phyloP scores from a whole-genome alignment of 2,329 filamentous ascomycete genomes.

The Monosporascus sp. region DNA sequence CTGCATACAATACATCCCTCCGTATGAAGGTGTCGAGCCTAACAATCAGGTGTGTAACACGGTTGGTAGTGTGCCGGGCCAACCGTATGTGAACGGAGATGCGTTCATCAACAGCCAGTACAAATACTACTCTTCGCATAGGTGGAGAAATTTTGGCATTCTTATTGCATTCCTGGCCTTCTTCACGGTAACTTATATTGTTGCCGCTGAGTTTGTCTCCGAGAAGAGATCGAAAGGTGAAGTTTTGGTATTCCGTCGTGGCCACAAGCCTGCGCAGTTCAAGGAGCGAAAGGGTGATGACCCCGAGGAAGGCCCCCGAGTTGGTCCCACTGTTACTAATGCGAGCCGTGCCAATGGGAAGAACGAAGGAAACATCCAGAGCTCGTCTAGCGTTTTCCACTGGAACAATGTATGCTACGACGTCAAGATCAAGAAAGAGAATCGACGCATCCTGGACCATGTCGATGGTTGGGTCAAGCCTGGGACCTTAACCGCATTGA shows the following conservation, averaged over 20 bases:
- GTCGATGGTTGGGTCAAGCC: slow-evolving; percentile 94
- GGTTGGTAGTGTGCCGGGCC: slow-evolving; percentile 53
- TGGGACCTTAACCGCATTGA: slow-evolving; percentile 81
- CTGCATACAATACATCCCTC: slow-evolving; percentile 38
- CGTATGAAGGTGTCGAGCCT: slow-evolving; percentile 31
- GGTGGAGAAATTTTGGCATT: slow-evolving; percentile 70
- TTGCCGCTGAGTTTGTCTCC: slow-evolving; percentile 61
- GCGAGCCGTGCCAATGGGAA: slow-evolving; percentile 37
- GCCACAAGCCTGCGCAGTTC: slow-evolving; percentile 54
- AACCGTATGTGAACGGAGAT: slow-evolving; percentile 49
- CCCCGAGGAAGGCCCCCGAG: slow-evolving; percentile 44
- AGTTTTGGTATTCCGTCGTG: slow-evolving; percentile 68
- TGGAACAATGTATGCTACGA: slow-evolving; percentile 80
- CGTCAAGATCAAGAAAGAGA: slow-evolving; percentile 71
- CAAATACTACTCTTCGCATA: slow-evolving; percentile 51
- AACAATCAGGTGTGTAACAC: slow-evolving; percentile 51
- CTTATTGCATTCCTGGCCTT: slow-evolving; percentile 60
- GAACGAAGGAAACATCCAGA: slow-evolving; percentile 36
- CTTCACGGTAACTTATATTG: slow-evolving; percentile 57
- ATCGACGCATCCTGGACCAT: slow-evolving; percentile 72
- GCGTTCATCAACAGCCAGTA: slow-evolving; percentile 50
- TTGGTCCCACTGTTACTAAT: slow-evolving; percentile 41
- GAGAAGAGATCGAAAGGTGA: slow-evolving; percentile 70
- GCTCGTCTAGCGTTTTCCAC: slow-evolving; percentile 73
- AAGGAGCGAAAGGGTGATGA: slow-evolving; percentile 58